Evolutionary conservation across 331 rosid species (phyloP).

Genomic region (Malus hybrid): DNA sequence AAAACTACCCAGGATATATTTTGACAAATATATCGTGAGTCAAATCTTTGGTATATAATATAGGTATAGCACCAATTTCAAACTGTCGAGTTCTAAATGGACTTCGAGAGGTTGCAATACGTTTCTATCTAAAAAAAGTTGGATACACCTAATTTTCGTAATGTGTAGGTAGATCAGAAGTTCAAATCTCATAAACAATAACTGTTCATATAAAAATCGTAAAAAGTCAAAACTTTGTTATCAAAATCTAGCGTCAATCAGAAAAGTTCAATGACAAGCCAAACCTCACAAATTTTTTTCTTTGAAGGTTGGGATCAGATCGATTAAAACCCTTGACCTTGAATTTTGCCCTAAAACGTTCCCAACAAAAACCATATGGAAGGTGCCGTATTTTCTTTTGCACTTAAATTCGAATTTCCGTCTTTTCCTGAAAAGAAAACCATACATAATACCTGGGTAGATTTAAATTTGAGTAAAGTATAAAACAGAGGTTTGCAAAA

Average conservation of each 20-base stretch:
- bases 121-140: background rate
- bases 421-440: too few relatives aligned
- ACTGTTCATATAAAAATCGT: too few relatives aligned
- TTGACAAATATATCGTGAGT: background rate
- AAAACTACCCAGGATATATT: too few relatives aligned
- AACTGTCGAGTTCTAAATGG: background rate
- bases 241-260: background rate
- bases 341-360: too few relatives aligned
- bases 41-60: background rate
- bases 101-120: background rate
- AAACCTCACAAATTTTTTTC: background rate
- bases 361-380: too few relatives aligned
- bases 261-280: accelerated
- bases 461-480: background rate
- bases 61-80: background rate
- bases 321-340: too few relatives aligned
- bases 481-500: background rate
- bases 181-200: too few relatives aligned
- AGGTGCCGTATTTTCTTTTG: too few relatives aligned
- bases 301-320: too few relatives aligned
- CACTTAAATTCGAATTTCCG: too few relatives aligned
- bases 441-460: background rate
- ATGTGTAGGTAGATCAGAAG: too few relatives aligned
- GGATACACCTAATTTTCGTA: too few relatives aligned
- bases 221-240: background rate